Evolutionary conservation across 2,329 filamentous ascomycete species (phyloP).

Genomic region (Diplodia intermedia): DNA sequence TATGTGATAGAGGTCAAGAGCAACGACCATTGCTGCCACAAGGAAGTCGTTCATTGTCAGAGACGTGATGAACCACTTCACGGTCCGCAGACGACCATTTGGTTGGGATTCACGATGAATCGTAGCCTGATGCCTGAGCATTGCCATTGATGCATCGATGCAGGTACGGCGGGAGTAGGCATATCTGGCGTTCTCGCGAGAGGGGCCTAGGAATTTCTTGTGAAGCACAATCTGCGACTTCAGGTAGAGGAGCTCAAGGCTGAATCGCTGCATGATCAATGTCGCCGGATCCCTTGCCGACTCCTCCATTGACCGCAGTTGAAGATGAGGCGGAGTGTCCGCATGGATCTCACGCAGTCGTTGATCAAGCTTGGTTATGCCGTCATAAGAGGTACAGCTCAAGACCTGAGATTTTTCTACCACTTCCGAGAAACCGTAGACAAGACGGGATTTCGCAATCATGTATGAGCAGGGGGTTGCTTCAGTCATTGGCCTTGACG

Average conservation of each 20-base stretch:
- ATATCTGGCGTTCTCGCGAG: conserved; percentile 80
- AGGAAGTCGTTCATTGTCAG: conserved; percentile 86
- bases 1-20: conserved; percentile 80
- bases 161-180: conserved; percentile 82
- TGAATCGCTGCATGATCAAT: conserved; percentile 80
- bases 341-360: conserved; percentile 64
- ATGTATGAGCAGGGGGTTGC: conserved; percentile 80
- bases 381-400: conserved; percentile 68
- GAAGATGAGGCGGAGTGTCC: conserved; percentile 79
- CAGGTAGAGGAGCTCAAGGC: conserved; percentile 82
- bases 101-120: conserved; percentile 77
- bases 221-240: conserved; percentile 91
- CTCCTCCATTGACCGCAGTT: conserved; percentile 75
- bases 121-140: conserved; percentile 77
- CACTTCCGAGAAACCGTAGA: conserved; percentile 73
- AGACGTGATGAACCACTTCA: conserved; percentile 80
- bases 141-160: conserved; percentile 83
- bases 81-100: conserved; percentile 72
- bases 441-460: conserved; percentile 74
- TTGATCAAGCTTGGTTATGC: conserved; percentile 66
- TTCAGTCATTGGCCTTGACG: conserved; percentile 70
- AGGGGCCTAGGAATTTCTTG: conserved; percentile 81
- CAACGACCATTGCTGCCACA: conserved; percentile 82
- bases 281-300: conserved; percentile 72
- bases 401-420: conserved; percentile 69